Evolutionary conservation across 768 basidiomycete species (phyloP).

Genomic region (Suillus discolor): DNA sequence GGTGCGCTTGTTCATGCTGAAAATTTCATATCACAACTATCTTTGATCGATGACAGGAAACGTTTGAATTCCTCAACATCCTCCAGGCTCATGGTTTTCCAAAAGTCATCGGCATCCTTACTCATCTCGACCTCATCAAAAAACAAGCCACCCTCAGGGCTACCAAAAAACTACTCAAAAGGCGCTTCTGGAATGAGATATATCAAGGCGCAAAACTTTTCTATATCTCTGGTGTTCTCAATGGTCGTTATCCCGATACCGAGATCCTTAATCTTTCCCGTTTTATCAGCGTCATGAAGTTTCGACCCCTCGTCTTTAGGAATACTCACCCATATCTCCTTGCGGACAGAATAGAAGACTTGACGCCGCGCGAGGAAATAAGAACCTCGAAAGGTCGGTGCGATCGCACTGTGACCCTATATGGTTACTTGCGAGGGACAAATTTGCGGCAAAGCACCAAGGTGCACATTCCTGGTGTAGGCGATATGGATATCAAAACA

Average conservation of each 20-base stretch:
- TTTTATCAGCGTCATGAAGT: conserved; percentile 98
- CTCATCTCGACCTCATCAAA: conserved; percentile 97
- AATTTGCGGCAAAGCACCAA: conserved; percentile 75
- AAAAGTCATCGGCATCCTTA: conserved; percentile 95
- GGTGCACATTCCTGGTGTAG: conserved; percentile 94
- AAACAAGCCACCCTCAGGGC: conserved; percentile 82
- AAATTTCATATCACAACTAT: background rate
- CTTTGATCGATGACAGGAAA: conserved; percentile 63
- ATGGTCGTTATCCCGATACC: conserved; percentile 95
- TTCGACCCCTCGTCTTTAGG: conserved; percentile 94
- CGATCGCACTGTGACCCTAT: conserved; percentile 91
- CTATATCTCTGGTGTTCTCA: conserved; percentile 94
- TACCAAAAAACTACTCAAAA: conserved; percentile 94
- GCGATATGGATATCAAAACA: conserved; percentile 78
- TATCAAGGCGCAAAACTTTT: conserved; percentile 99
- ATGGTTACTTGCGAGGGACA: conserved; percentile 93
- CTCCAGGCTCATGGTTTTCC: conserved; percentile 98
- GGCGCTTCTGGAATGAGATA: conserved; percentile 99
- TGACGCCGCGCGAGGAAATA: conserved; percentile 85
- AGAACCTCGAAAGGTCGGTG: conserved; percentile 82
- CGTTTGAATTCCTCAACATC: conserved; percentile 97
- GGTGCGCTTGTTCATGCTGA: conserved; percentile 51
- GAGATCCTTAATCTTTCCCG: conserved; percentile 96
- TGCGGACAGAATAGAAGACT: conserved; percentile 92
- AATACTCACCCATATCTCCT: conserved; percentile 95